Evolutionary conservation across 306 rosid genomes (phyloP).

Genomic region (Vigna mungo): DNA sequence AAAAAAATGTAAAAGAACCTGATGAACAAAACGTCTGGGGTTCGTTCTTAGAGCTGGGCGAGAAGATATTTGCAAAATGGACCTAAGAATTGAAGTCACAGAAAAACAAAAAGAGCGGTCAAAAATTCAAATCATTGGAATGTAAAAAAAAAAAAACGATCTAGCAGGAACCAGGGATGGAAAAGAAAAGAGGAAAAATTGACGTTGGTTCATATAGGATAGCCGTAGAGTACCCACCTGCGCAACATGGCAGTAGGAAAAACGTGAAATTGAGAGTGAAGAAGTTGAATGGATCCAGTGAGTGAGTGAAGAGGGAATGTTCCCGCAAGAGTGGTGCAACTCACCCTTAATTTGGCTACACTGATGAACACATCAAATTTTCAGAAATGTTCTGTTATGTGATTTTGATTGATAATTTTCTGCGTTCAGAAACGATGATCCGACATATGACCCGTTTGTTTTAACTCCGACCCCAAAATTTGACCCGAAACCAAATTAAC

Average conservation of each 20-base stretch:
- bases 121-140: not conserved
- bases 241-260: conserved; percentile 11
- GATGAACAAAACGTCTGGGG: conserved; percentile 63
- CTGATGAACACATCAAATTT: not conserved
- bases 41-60: conserved; percentile 58
- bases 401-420: not conserved
- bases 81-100: conserved; percentile 48
- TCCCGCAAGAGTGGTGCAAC: not conserved
- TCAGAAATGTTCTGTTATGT: not conserved
- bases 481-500: not conserved
- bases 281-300: conserved; percentile 16
- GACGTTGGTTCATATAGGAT: too few relatives aligned
- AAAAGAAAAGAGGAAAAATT: not conserved
- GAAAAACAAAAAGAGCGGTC: conserved; percentile 3
- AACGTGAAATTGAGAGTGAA: not conserved
- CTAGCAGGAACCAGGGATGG: not conserved
- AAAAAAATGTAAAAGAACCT: conserved; percentile 46
- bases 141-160: conserved; percentile 16
- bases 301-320: not conserved
- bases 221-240: not conserved
- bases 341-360: not conserved
- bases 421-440: not conserved
- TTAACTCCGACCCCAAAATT: not conserved
- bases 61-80: conserved; percentile 69
- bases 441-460: not conserved